These are phyloP conservation scores for Colletotrichum plurivorum DNA, from an alignment of 2,329 filamentous ascomycete species.

Conservation along the genomic window DNA sequence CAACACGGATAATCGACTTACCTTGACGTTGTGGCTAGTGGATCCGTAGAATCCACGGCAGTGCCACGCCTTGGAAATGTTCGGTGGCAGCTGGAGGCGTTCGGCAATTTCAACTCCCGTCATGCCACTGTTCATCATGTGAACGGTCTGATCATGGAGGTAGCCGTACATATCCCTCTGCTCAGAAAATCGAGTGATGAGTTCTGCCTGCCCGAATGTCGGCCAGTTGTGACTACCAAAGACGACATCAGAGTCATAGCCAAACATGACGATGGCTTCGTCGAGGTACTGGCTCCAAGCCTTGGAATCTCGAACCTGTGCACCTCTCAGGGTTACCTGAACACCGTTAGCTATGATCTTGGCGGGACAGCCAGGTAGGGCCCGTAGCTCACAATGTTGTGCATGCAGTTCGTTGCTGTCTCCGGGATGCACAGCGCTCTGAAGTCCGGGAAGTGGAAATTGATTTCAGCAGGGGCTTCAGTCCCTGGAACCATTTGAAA, in stretches of 20 bases:
- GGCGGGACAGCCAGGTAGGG: neutral
- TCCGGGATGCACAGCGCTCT: conserved; percentile 55
- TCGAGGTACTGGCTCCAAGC: conserved; percentile 56
- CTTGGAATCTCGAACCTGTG: conserved; percentile 56
- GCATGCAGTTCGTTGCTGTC: conserved; percentile 54
- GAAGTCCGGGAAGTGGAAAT: conserved; percentile 55
- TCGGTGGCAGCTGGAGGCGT: conserved; percentile 49
- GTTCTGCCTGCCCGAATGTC: conserved; percentile 51
- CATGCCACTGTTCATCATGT: conserved; percentile 53
- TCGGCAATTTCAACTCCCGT: conserved; percentile 58
- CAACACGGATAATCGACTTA: neutral
- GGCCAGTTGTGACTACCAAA: conserved; percentile 59
- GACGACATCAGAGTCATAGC: conserved; percentile 48
- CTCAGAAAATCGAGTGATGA: conserved; percentile 46
- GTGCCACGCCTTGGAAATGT: conserved; percentile 49
- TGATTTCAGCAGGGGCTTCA: conserved; percentile 59
- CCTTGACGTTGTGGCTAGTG: conserved; percentile 55
- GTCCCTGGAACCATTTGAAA: conserved; percentile 59
- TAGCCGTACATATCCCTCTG: conserved; percentile 58
- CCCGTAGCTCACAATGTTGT: conserved; percentile 52
- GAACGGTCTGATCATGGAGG: conserved; percentile 56
- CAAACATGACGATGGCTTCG: conserved; percentile 53
- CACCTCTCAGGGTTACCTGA: conserved; percentile 54
- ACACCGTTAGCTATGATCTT: no score
- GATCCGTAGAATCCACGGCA: conserved; percentile 54